These are phyloP conservation scores for Magnolia sinica DNA, from an alignment of 164 flowering plant genomes.

Conservation along the genomic window DNA sequence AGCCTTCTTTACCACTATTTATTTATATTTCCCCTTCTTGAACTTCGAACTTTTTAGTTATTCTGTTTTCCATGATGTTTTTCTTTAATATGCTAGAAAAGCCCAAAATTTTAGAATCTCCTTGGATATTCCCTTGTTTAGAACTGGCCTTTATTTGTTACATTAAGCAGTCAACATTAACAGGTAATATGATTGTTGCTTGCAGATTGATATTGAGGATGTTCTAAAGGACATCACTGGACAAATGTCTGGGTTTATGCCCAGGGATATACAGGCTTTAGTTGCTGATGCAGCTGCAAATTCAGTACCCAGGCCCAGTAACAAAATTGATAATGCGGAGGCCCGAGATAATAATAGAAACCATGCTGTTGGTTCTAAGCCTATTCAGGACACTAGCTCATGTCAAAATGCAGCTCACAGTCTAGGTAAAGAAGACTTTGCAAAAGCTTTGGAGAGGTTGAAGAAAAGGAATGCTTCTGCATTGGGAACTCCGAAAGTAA, in stretches of 20 bases:
- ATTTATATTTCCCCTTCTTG: not conserved
- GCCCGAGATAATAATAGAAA: conserved; percentile 14
- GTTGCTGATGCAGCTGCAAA: conserved; percentile 84
- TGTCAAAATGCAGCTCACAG: conserved; percentile 18
- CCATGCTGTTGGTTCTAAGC: conserved; percentile 12
- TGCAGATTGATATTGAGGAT: conserved; percentile 55
- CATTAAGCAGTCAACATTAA: conserved; percentile 12
- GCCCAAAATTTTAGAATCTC: not conserved
- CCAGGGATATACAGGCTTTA: conserved; percentile 72
- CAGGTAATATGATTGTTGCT: conserved; percentile 18
- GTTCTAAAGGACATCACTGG: conserved; percentile 63
- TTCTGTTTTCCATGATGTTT: not conserved
- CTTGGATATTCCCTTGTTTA: not conserved
- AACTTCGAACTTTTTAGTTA: not conserved
- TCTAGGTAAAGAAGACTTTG: conserved; percentile 49
- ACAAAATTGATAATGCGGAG: conserved; percentile 16
- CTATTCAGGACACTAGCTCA: conserved; percentile 15
- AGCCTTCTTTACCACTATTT: too few species aligned
- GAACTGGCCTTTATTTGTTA: not conserved
- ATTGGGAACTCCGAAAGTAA: conserved; percentile 92
- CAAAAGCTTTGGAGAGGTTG: conserved; percentile 67
- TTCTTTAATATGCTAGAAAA: not conserved
- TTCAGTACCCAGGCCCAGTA: conserved; percentile 31
- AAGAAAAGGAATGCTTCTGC: conserved; percentile 89
- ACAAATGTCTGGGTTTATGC: conserved; percentile 89